Conservation (phyloP, 352 stramenopile genomes). For the Pythium oligandrum region DNA sequence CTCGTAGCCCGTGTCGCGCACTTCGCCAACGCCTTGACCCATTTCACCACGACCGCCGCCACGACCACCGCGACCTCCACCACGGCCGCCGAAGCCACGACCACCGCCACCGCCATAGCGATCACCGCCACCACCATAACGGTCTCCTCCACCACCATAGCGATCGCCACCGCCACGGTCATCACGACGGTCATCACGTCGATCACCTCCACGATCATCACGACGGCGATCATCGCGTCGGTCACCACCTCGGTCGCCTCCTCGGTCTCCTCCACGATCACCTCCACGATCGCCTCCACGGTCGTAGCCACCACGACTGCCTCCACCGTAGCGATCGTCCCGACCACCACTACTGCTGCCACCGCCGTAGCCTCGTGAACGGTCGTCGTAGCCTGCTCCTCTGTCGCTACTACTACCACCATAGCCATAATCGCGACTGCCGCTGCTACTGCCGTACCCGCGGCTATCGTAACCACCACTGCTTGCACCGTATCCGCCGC, state of each 20-base stretch:
- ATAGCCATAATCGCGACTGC: constrained; percentile 11
- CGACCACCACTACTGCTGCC: constrained; percentile 10
- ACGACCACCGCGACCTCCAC: constrained; percentile 26
- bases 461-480: constrained; percentile 26
- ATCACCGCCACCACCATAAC: constrained; percentile 16
- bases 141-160: constrained; percentile 12
- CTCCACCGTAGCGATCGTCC: constrained; percentile 11
- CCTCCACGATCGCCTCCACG: constrained; percentile 5
- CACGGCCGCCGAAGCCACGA: constrained; percentile 5
- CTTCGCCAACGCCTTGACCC: constrained; percentile 30
- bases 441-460: constrained; percentile 6
- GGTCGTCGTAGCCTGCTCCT: constrained; percentile 3
- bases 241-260: constrained; percentile 13
- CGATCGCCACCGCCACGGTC: constrained; percentile 3
- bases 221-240: constrained; percentile 23
- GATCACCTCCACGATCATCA: constrained; percentile 21
- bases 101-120: constrained; percentile 22
- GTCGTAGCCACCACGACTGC: constrained; percentile 14
- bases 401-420: constrained; percentile 6
- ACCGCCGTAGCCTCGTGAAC: constrained; percentile 22
- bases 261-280: constrained; percentile 7
- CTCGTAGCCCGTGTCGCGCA: constrained; percentile 50
- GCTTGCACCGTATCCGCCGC: constrained; percentile 17
- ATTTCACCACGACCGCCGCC: constrained; percentile 21
- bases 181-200: constrained; percentile 11